Evolutionary conservation across 257 asterid species (phyloP), one percentile per base, ranked within the genome.

Genomic region (Euphrasia confusa): DNA sequence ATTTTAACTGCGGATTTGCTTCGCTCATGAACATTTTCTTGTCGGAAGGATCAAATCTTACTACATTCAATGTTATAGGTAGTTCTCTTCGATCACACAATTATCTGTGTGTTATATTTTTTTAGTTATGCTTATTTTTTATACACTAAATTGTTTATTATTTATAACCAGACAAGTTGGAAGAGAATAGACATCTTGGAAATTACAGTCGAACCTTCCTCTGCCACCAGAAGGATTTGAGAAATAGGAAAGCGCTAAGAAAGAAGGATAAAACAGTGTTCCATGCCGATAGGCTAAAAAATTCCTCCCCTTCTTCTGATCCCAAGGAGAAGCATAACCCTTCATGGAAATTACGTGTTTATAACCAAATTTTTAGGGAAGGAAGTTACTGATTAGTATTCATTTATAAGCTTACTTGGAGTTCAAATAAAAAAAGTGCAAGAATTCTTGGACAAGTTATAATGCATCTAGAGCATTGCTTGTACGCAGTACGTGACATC

Each of bases 321-420:
- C 75, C 80, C 66, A 78, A 78, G 74, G 80, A 73, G 65, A 80
- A 80, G 72, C 75, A 71, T 68, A 66, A 61, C 74, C 77, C 83
- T 72, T 66, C 81, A 13, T 80, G 83, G 78, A 81, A 80, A 48
- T 79, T 86, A 66, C 85, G 86, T 65, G 89, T 78, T 69, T 92
- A 86, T 77, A 75, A 84, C 74, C 84, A 76, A 72, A 86, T 84
- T 63, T 68, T 92, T 74, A 77, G 90, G 80, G 88, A 89, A 75
- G 95, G 87, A 74, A 83, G 56, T 58, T 50, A 58, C 40, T 49
- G 48, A 24, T n/a, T 28, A 45, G 45, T 60, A 54, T 73, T 63
- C 47, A 21, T 30, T 33, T 40, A 40, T n/a, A 37, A 63, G 58
- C 5, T 50, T 6, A 7, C 11, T 50, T 15, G 56, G 28, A 17